Conservation (phyloP, 768 basidiomycete species). For the Saitozyma sp. region DNA sequence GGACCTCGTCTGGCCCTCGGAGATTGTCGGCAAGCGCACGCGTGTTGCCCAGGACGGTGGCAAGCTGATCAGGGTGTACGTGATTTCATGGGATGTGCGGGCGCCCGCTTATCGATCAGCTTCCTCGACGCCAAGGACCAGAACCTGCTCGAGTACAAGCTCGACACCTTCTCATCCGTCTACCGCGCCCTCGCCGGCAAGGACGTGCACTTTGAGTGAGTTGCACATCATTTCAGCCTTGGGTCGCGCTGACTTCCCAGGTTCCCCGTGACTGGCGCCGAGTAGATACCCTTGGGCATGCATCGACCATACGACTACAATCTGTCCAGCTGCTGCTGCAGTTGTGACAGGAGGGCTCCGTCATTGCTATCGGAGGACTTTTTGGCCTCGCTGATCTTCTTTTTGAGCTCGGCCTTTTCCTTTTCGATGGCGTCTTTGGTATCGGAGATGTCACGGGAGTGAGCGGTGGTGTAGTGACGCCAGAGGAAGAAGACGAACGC, state of each 20-base stretch:
- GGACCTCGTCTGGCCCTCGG: constrained; percentile 97
- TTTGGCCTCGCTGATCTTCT: constrained; percentile 30
- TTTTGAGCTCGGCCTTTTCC: constrained; percentile 38
- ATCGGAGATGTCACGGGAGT: constrained; percentile 23
- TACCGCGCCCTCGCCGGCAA: constrained; percentile 92
- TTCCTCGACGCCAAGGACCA: constrained; percentile 97
- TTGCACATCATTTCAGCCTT: neutral
- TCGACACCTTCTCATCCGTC: constrained; percentile 97
- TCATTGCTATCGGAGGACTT: constrained; percentile 22
- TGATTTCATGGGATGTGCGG: constrained; percentile 30
- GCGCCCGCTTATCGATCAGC: constrained; percentile 56
- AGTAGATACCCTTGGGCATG: constrained; percentile 28
- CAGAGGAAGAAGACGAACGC: constrained; percentile 45
- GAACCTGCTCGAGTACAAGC: constrained; percentile 98
- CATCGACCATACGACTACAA: constrained; percentile 24
- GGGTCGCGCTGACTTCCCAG: constrained; percentile 14
- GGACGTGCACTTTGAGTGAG: constrained; percentile 65
- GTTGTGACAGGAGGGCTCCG: neutral
- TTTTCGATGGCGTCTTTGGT: constrained; percentile 28
- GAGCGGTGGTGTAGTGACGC: constrained; percentile 38
- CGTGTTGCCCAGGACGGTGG: constrained; percentile 89
- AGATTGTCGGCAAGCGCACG: constrained; percentile 98
- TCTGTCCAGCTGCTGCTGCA: constrained; percentile 11
- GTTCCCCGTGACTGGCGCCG: constrained; percentile 38
- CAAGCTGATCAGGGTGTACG: constrained; percentile 96